Evolutionary conservation across 345 rosid genomes (phyloP), one percentile per base, ranked within the genome.

Genomic region (Salix arbutifolia): DNA sequence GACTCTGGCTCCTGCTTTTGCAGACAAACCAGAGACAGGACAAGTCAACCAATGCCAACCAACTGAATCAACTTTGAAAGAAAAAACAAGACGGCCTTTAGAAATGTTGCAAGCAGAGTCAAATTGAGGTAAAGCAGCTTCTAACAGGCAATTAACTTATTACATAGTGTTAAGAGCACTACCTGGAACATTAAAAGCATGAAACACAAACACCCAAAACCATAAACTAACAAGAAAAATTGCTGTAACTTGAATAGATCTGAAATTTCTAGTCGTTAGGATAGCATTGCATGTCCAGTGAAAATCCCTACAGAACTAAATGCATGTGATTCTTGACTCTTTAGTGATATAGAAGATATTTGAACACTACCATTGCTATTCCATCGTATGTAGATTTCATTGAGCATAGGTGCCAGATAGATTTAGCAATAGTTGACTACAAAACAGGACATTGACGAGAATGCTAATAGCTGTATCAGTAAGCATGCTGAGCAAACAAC

Each of bases 1-100:
- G 74, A 76, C 92, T 89, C 40, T 81, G 25, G 72, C 92, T 93
- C 67, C 87, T 74, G 78, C 90, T 89, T 67, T 88, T 78, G 73
- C 74, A 62, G 68, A 65, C 11, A 65, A 64, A 71, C 58, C 78
- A 74, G 67, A 53, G 16, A 26, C 25, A 30, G 38, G 61, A 71
- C 4, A 42, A 67, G 44, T 30, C 50, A 67, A 30, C 42, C 23
- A 65, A 14, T 26, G 58, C 28, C 67, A 74, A 44, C 31, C 65
- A 79, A n/a, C 26, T 25, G 44, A 61, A 52, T 80, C 66, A 28
- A 48, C 65, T 66, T 69, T 1, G n/a, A 21, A 5, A 40, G 56
- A 37, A 46, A 78, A 58, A 35, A 17, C 40, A 61, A 23, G 28
- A 25, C 69, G 2, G 26, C 38, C 17, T 6, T 33, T 3, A 40